phyloP scores from a whole-genome alignment of 2,329 filamentous ascomycete genomes.

The Calonectria fujianensis region DNA sequence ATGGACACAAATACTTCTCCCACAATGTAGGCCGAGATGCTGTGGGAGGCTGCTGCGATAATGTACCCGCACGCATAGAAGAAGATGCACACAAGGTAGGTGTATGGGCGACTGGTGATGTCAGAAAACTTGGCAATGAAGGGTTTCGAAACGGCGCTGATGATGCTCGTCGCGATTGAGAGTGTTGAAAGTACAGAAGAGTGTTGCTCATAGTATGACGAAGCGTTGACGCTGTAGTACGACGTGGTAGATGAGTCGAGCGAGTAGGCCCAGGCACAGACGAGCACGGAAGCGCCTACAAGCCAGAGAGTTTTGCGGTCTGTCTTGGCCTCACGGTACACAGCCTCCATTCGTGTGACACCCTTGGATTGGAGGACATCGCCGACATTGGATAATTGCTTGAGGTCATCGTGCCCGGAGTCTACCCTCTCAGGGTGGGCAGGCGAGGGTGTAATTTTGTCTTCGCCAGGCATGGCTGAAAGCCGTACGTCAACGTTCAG shows the following conservation, averaged over 20 bases:
- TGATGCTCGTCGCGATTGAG: conserved; percentile 59
- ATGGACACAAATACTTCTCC: conserved; percentile 76
- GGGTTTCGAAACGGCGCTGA: conserved; percentile 74
- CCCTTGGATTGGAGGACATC: conserved; percentile 51
- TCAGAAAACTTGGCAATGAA: conserved; percentile 78
- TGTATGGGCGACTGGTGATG: conserved; percentile 77
- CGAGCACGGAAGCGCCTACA: conserved; percentile 55
- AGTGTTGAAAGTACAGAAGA: conserved; percentile 54
- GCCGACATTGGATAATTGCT: conserved; percentile 46
- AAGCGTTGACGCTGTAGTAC: conserved; percentile 54
- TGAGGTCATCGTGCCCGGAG: conserved; percentile 40
- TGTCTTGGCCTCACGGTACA: conserved; percentile 54
- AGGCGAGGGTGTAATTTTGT: conserved; percentile 40
- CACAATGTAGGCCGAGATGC: conserved; percentile 70
- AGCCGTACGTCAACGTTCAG: neutral
- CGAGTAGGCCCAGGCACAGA: conserved; percentile 58
- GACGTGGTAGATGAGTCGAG: conserved; percentile 56
- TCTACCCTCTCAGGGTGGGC: conserved; percentile 38
- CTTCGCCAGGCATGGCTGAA: conserved; percentile 38
- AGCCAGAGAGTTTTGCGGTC: conserved; percentile 53
- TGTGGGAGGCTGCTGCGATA: conserved; percentile 72
- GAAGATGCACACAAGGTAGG: conserved; percentile 72
- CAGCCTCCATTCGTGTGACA: conserved; percentile 57
- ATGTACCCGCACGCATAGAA: conserved; percentile 75
- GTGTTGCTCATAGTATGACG: conserved; percentile 56